Conservation (phyloP, 805 yeast species). For the Kodamaea kaohsiungensis region DNA sequence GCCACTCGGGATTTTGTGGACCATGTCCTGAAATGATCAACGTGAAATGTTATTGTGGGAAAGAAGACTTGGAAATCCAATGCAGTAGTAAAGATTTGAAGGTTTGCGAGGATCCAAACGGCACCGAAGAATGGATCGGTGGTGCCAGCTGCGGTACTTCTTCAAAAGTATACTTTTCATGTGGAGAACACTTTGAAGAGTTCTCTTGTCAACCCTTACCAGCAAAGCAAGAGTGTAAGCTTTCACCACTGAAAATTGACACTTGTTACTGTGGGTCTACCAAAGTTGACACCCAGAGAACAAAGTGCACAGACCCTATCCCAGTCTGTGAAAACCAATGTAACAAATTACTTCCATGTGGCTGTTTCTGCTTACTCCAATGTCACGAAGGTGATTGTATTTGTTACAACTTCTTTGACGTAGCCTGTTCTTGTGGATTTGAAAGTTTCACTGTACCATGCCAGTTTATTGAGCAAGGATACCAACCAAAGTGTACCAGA, state of each 20-base stretch:
- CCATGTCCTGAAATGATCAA: conserved; percentile 53
- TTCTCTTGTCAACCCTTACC: conserved; percentile 54
- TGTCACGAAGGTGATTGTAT: conserved; percentile 81
- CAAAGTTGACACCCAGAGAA: conserved; percentile 45
- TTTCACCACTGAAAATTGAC: conserved; percentile 57
- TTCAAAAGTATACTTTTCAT: conserved; percentile 57
- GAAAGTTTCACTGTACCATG: conserved; percentile 65
- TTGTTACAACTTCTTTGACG: conserved; percentile 56
- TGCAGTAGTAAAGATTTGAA: conserved; percentile 48
- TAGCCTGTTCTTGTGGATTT: conserved; percentile 64
- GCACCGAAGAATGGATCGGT: conserved; percentile 29
- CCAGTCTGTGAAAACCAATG: conserved; percentile 74
- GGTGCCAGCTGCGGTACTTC: conserved; percentile 31
- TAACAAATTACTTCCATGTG: conserved; percentile 65
- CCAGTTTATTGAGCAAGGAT: conserved; percentile 49
- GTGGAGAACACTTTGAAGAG: conserved; percentile 60
- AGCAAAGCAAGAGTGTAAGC: conserved; percentile 49
- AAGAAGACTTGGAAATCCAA: conserved; percentile 39
- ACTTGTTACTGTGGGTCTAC: conserved; percentile 84
- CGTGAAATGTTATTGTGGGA: conserved; percentile 77
- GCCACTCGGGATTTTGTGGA: conserved; percentile 88
- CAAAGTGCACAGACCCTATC: conserved; percentile 70
- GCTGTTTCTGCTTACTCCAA: conserved; percentile 63
- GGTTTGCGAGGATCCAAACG: conserved; percentile 19
- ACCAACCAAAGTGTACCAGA: conserved; percentile 60